Percentiles rank a stretch among this genome's conserved stretches.
These are phyloP conservation scores for Candida sojae DNA, from an alignment of 1,139 yeast species.

Conservation along the genomic window DNA sequence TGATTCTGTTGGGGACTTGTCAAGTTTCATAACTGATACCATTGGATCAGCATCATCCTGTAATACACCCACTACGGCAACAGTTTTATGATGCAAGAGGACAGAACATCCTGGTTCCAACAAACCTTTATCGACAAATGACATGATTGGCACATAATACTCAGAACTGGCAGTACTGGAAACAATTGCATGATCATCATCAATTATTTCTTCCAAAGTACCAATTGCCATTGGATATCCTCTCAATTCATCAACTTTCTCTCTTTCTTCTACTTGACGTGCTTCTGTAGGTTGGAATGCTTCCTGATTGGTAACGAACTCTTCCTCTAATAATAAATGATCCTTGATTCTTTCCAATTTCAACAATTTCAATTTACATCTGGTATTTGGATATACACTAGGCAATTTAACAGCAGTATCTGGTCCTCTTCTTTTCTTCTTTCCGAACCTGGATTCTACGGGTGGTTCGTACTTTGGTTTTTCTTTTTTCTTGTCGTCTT, in stretches of 20 bases:
- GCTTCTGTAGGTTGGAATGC: slow-evolving; percentile 95
- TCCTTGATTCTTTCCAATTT: slow-evolving; percentile 97
- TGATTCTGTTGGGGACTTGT: slow-evolving; percentile 95
- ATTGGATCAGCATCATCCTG: slow-evolving; percentile 98
- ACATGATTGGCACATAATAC: slow-evolving; percentile 91
- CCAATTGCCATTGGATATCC: slow-evolving; percentile 98
- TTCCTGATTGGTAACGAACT: slow-evolving; percentile 93
- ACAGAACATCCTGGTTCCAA: slow-evolving; percentile 99
- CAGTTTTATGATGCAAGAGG: slow-evolving; percentile 90
- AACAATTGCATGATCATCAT: slow-evolving; percentile 98
- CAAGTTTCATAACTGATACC: slow-evolving; percentile 97
- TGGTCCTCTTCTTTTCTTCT: slow-evolving; percentile 89
- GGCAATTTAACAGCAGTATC: slow-evolving; percentile 89
- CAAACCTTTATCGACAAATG: slow-evolving; percentile 96
- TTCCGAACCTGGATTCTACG: slow-evolving; percentile 90
- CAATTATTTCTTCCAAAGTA: slow-evolving; percentile 93
- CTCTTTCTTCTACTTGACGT: slow-evolving; percentile 93
- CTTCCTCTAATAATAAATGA: slow-evolving; percentile 92
- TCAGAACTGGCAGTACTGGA: slow-evolving; percentile 96
- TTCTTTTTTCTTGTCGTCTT: slow-evolving; percentile 76
- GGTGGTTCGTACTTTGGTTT: slow-evolving; percentile 98
- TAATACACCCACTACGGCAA: slow-evolving; percentile 87
- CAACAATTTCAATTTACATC: slow-evolving; percentile 87
- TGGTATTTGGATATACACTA: slow-evolving; percentile 83
- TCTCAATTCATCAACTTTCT: slow-evolving; percentile 91